Evolutionary conservation across 1,284 basidiomycete species (phyloP), one percentile per base, ranked within the genome.

Genomic region (Vanrija sp.): DNA sequence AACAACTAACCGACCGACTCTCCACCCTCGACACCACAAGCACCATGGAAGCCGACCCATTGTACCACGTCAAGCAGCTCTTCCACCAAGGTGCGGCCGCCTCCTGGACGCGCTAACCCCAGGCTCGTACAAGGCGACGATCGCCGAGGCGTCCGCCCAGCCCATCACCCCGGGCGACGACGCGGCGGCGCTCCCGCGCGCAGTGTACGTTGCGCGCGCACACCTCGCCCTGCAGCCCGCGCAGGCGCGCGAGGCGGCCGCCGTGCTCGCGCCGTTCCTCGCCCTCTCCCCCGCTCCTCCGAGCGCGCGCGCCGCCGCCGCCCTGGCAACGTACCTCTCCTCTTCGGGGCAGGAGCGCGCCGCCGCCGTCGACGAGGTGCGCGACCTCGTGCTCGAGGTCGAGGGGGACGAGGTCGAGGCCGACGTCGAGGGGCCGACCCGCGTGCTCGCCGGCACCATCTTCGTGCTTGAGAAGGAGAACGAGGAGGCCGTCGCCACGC

Each of bases 401-500:
- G 90, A 93, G 64, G 76, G 73, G 37, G 87, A 87, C 23, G 87
- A 85, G 60, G 79, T 76, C 10, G 84, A 85, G 42, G 81, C 80
- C 6, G 85, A 85, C 59, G 86, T 84, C 68, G 84, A 78, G 41
- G 60, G 84, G 27, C 72, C 84, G 24, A 89, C 93, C 2, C 80
- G 84, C 50, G 87, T 88, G 16, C 75, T 90, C 4, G 88, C 89
- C 16, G 90, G 85, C 6, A 90, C 87, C 3, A 87, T 90, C 1
- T 95, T 94, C 72, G 81, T 85, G 16, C 78, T 83, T 19, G 88
- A 87, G 20, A 86, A 86, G 4, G 92, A 96, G 76, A 75, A 87
- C 16, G 91, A 95, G 75, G 93, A 96, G 76, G 91, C 90, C 0
- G 78, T 96, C 24, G 90, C 94, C 70, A 91, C 89, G 0, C 79